Evolutionary conservation across 768 basidiomycete genomes (phyloP), one percentile per base, ranked within the genome.

Genomic region (Suillus occidentalis): DNA sequence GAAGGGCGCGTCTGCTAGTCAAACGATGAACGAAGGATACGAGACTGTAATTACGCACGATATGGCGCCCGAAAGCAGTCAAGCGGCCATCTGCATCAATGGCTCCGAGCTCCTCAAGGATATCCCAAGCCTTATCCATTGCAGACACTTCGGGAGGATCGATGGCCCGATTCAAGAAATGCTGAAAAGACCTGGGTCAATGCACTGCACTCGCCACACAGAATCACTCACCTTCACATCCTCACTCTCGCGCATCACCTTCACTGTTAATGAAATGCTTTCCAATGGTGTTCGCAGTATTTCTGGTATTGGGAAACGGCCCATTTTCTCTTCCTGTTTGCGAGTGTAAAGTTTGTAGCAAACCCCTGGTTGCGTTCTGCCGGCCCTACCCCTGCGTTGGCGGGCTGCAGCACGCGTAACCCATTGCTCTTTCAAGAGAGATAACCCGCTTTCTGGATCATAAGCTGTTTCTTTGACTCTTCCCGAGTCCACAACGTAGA

Each of bases 281-380:
- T 97, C 95, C 34, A 98, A 77, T 3, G 95, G 93, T 6, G 92
- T 90, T 20, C 95, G 84, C 43, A 91, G 81, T 56, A 98, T 97
- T 76, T 98, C 96, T 0, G 96, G 96, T 0, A 89, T 79, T 7
- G 95, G 88, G 75, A 90, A 95, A 10, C 81, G 75, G 1, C 77
- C 79, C 90, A 95, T 88, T 49, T 81, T 83, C 49, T 80, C 78
- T 75, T 92, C 91, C 65, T 89, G 88, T 71, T 82, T 84, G 58
- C 85, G 82, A 0, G 92, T 94, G 74, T 91, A 97, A 5, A 97
- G 79, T 77, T 95, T 97, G 78, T 90, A 97, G 76, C 95, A 97
- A 63, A 86, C 75, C 0, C 92, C 94, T 1, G 90, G 87, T 65
- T 84, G 87, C 3, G 91, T 95, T 62, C 96, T 86, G 28, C 96